A percentile compares a stretch with the other conserved stretches of the same genome.
Evolutionary conservation across 1,284 basidiomycete genomes (phyloP).

Genomic region (Cryptococcus sp.): DNA sequence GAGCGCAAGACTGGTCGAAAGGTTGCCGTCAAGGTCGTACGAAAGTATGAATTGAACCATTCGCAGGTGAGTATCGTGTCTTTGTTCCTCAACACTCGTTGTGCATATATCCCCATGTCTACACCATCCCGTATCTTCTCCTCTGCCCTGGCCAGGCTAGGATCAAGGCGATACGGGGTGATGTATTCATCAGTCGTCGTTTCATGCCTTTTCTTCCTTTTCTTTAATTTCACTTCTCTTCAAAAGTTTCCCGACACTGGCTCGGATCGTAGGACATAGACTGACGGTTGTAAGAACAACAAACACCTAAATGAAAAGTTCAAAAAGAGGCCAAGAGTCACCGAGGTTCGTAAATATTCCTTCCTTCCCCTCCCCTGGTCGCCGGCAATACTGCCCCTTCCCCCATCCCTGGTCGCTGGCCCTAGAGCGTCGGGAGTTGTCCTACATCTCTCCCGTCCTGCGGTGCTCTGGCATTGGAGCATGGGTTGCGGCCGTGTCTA

Average conservation of each 20-base stretch:
- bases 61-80: slow-evolving; percentile 75
- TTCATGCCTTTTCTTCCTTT: slow-evolving; percentile 12
- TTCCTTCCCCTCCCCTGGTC: neutral
- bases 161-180: slow-evolving; percentile 28
- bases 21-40: slow-evolving; percentile 95
- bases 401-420: slow-evolving; percentile 21
- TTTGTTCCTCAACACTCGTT: slow-evolving; percentile 13
- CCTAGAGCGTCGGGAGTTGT: slow-evolving; percentile 21
- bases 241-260: neutral
- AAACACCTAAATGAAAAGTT: slow-evolving; percentile 88
- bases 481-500: neutral
- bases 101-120: slow-evolving; percentile 30
- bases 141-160: slow-evolving; percentile 37
- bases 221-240: neutral
- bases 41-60: slow-evolving; percentile 91
- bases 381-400: slow-evolving; percentile 5
- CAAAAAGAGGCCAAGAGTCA: slow-evolving; percentile 88
- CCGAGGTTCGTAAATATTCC: slow-evolving; percentile 65
- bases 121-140: slow-evolving; percentile 26
- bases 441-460: neutral
- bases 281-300: slow-evolving; percentile 59
- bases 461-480: neutral
- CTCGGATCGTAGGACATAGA: neutral
- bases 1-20: slow-evolving; percentile 72
- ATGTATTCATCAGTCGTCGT: slow-evolving; percentile 14